Conservation (phyloP, 305 asterid genomes). For the Fraxinus sp. region DNA sequence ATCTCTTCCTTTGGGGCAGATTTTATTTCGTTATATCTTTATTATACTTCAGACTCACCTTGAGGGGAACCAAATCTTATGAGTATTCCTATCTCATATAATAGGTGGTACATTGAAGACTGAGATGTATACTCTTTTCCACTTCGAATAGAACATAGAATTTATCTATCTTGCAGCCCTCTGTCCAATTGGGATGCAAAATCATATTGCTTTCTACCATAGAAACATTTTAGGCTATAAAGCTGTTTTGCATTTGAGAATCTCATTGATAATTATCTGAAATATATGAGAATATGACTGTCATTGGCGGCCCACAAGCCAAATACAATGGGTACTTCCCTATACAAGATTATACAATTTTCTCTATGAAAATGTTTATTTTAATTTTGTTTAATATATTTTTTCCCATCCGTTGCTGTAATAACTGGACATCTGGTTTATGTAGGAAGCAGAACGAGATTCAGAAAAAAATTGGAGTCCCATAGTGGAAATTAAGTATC, state of each 20-base stretch:
- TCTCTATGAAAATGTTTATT: neutral
- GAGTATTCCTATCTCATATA: conserved; percentile 5
- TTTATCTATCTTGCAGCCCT: conserved; percentile 7
- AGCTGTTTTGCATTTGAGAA: neutral
- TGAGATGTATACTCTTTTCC: conserved; percentile 6
- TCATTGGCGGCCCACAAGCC: neutral
- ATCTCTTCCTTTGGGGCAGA: neutral
- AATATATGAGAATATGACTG: neutral
- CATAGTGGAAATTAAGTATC: conserved; percentile 76
- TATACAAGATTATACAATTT: conserved; percentile 1
- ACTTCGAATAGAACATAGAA: neutral
- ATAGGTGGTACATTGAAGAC: neutral
- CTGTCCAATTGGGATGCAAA: neutral
- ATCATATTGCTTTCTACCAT: neutral
- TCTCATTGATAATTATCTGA: conserved; percentile 10
- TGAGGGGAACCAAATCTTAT: conserved; percentile 11
- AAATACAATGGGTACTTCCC: neutral
- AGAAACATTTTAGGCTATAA: neutral
- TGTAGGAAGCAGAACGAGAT: conserved; percentile 93
- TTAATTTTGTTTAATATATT: neutral
- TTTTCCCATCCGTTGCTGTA: conserved; percentile 15
- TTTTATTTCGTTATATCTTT: conserved; percentile 5
- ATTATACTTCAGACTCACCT: neutral
- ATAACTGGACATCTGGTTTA: conserved; percentile 17
- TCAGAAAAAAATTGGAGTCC: conserved; percentile 87